Percentiles rank a stretch among this genome's conserved stretches.
phyloP scores from a whole-genome alignment of 805 yeast genomes.

The Limtongozyma cylindracea region DNA sequence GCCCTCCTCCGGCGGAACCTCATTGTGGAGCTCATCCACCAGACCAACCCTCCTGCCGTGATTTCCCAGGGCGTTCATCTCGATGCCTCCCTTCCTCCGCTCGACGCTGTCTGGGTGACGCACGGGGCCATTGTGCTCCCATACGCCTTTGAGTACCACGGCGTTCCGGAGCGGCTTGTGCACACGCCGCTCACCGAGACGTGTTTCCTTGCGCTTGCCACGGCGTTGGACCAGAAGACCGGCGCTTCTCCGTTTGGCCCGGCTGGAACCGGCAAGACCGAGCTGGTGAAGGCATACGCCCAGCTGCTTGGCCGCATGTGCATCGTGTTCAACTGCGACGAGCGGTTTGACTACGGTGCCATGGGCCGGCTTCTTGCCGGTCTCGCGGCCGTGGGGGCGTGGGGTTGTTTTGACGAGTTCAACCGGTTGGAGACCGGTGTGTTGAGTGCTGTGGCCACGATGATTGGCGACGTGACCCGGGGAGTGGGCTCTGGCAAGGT shows the following conservation, averaged over 20 bases:
- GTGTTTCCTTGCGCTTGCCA: constrained; percentile 43
- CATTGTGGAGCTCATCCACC: no score
- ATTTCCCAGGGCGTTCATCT: constrained; percentile 47
- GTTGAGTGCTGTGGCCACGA: constrained; percentile 68
- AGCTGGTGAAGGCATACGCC: constrained; percentile 67
- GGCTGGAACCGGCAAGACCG: constrained; percentile 96
- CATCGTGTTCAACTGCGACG: constrained; percentile 79
- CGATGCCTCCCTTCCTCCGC: constrained; percentile 9
- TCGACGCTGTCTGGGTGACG: no score
- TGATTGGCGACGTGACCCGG: no score
- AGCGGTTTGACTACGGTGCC: constrained; percentile 57
- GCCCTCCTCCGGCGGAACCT: no score
- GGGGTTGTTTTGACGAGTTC: constrained; percentile 95
- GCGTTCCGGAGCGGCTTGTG: constrained; percentile 48
- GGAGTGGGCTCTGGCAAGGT: constrained; percentile 42
- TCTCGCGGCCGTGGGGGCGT: constrained; percentile 59
- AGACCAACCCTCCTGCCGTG: constrained; percentile 29
- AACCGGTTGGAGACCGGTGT: constrained; percentile 50
- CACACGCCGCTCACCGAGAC: constrained; percentile 46
- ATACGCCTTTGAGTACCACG: constrained; percentile 72
- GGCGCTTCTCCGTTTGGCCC: constrained; percentile 95
- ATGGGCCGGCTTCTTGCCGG: constrained; percentile 62
- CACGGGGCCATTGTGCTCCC: constrained; percentile 22
- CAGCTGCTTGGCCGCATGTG: constrained; percentile 60
- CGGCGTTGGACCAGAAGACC: constrained; percentile 41